These are phyloP conservation scores for Protostelium mycophagum DNA, from an alignment of 78 protist genomes.

Conservation along the genomic window DNA sequence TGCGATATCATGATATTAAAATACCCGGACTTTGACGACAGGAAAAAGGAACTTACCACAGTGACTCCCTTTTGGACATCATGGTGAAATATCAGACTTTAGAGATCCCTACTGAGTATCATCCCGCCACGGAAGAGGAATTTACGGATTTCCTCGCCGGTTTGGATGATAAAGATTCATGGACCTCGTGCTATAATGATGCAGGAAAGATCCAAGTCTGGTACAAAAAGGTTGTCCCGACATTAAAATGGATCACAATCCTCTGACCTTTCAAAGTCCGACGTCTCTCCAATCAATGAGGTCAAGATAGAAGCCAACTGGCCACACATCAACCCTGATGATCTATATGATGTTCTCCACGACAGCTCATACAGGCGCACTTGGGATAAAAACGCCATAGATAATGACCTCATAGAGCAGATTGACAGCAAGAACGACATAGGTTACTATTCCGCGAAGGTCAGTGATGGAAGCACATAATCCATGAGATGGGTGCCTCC, in stretches of 20 bases:
- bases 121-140: neutral
- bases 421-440: neutral
- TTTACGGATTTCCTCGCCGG: neutral
- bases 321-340: neutral
- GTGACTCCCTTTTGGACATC: too few relatives aligned
- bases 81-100: too few relatives aligned
- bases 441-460: neutral
- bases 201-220: neutral
- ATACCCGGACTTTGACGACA: too few relatives aligned
- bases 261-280: neutral
- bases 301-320: neutral
- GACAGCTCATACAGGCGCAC: neutral
- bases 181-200: neutral
- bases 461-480: neutral
- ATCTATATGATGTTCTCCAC: neutral
- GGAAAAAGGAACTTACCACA: too few relatives aligned
- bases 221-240: neutral
- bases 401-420: neutral
- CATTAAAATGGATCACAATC: neutral
- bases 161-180: neutral
- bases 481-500: neutral
- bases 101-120: neutral
- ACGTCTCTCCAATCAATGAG: neutral
- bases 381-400: neutral
- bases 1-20: too few relatives aligned